These are phyloP conservation scores for Trametes polyzona DNA, from an alignment of 1,284 basidiomycete genomes.

Conservation along the genomic window DNA sequence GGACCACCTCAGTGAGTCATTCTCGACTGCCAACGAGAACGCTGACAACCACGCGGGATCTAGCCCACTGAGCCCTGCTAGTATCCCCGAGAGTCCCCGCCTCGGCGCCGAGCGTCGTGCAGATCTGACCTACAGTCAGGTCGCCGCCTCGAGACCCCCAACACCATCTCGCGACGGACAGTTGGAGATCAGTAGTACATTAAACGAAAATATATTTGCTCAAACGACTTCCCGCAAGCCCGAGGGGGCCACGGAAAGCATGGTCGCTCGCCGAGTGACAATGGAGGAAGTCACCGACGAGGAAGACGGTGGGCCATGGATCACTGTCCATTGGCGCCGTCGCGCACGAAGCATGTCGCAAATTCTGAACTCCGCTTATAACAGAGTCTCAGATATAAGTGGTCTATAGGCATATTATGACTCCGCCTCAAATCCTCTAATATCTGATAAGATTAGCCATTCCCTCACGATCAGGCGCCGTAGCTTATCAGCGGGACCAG, in stretches of 20 bases:
- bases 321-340: background rate
- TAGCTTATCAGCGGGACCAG: too few relatives aligned
- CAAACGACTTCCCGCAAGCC: background rate
- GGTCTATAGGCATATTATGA: too few relatives aligned
- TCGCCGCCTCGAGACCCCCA: background rate
- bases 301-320: conserved; percentile 3
- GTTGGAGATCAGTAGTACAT: background rate
- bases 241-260: background rate
- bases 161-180: background rate
- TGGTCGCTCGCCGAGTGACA: background rate
- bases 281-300: conserved; percentile 7
- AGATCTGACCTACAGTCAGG: background rate
- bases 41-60: background rate
- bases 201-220: background rate
- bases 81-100: background rate
- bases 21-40: background rate
- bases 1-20: background rate
- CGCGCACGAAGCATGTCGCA: background rate
- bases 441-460: too few relatives aligned
- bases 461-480: too few relatives aligned
- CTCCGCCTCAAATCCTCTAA: too few relatives aligned
- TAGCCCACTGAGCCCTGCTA: background rate
- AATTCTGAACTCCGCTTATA: too few relatives aligned
- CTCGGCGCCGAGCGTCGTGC: background rate
- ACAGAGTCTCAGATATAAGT: too few relatives aligned